phyloP scores from a whole-genome alignment of 257 asterid species.

The Penstemon davidsonii region DNA sequence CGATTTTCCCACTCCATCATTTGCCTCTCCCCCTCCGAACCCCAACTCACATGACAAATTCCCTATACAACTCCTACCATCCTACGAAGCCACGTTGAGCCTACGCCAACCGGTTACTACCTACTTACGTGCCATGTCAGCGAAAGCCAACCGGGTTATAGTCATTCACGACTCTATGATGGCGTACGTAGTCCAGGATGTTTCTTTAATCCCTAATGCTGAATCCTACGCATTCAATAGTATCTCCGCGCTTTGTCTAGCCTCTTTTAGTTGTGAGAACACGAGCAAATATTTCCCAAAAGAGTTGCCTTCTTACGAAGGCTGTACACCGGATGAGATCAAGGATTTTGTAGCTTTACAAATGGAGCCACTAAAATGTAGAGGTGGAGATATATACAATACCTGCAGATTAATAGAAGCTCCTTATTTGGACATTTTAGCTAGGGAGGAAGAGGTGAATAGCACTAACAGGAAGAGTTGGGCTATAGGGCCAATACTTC shows the following conservation, averaged over 20 bases:
- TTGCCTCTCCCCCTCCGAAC: slow-evolving; percentile 31
- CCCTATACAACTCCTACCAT: slow-evolving; percentile 45
- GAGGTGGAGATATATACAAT: slow-evolving; percentile 39
- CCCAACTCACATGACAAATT: slow-evolving; percentile 28
- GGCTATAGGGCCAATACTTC: slow-evolving; percentile 49
- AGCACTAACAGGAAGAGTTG: slow-evolving; percentile 26
- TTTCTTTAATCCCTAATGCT: slow-evolving; percentile 32
- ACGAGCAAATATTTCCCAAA: slow-evolving; percentile 24
- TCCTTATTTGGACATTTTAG: slow-evolving; percentile 30
- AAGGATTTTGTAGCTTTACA: slow-evolving; percentile 22
- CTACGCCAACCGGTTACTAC: slow-evolving; percentile 32
- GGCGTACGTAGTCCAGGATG: slow-evolving; percentile 35
- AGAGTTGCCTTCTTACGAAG: slow-evolving; percentile 23
- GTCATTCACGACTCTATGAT: slow-evolving; percentile 47
- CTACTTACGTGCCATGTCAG: slow-evolving; percentile 19
- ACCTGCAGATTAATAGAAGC: slow-evolving; percentile 43
- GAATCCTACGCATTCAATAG: slow-evolving; percentile 44
- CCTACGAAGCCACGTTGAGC: slow-evolving; percentile 38
- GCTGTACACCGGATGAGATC: slow-evolving; percentile 20
- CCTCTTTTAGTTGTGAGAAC: slow-evolving; percentile 19
- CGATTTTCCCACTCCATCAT: slow-evolving; percentile 29
- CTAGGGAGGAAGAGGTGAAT: slow-evolving; percentile 6
- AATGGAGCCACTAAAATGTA: background rate
- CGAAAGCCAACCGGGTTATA: slow-evolving; percentile 16
- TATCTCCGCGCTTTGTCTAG: slow-evolving; percentile 34